phyloP scores from a whole-genome alignment of 306 rosid genomes.

The Gastrolobium bilobum region DNA sequence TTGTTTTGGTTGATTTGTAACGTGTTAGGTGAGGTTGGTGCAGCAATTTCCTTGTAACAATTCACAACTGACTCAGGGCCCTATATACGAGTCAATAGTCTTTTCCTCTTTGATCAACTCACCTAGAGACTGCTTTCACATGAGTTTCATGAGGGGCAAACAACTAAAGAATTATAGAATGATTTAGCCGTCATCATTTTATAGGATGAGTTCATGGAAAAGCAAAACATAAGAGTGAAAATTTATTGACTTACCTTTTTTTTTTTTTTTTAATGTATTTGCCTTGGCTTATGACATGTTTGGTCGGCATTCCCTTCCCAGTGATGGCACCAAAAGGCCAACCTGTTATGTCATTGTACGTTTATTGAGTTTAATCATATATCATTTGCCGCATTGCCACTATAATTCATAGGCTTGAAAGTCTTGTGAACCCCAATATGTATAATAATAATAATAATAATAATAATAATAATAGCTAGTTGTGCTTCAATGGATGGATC shows the following conservation, averaged over 20 bases:
- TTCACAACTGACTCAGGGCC: background rate
- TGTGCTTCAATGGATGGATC: constrained; percentile 40
- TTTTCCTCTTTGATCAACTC: background rate
- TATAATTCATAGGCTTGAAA: constrained; percentile 35
- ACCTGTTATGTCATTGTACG: background rate
- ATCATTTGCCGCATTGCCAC: constrained; percentile 24
- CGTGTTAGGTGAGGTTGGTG: background rate
- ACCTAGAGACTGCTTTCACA: background rate
- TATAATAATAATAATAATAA: background rate
- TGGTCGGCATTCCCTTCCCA: background rate
- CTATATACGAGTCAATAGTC: constrained; percentile 4
- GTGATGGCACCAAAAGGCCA: background rate
- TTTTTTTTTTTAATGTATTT: background rate
- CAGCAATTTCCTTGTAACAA: background rate
- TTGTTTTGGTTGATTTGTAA: background rate
- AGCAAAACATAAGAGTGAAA: background rate
- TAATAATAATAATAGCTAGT: background rate
- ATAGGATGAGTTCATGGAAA: constrained; percentile 8
- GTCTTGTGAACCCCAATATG: constrained; percentile 39
- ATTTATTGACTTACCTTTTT: background rate
- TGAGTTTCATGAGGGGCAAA: background rate
- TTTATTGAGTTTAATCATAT: constrained; percentile 22
- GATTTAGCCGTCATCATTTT: background rate
- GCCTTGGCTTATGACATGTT: background rate
- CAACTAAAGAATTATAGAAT: background rate